These are phyloP conservation scores for Pseudocercospora macadamiae DNA, from an alignment of 2,329 filamentous ascomycete species.

Conservation along the genomic window DNA sequence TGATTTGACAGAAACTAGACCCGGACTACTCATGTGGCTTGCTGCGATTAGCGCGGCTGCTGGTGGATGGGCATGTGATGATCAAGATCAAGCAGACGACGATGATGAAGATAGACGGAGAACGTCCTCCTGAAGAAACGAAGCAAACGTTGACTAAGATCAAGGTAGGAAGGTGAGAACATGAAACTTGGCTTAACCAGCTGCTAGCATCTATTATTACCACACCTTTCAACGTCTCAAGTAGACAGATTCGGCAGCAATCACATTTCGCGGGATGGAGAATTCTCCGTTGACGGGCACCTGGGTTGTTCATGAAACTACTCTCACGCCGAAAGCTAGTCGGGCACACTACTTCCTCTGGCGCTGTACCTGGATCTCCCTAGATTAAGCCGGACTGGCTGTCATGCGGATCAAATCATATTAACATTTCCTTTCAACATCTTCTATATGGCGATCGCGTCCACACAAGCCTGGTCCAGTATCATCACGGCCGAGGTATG, in stretches of 20 bases:
- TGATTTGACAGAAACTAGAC: not conserved
- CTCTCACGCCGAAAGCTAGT: not conserved
- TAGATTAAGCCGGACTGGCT: not conserved
- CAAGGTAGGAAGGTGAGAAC: not conserved
- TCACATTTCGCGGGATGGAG: not conserved
- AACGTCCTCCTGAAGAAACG: not conserved
- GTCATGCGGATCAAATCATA: not conserved
- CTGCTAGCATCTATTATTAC: not conserved
- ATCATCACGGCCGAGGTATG: not conserved
- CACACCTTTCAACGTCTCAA: slow-evolving; percentile 4
- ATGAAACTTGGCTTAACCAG: not conserved
- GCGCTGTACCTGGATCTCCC: slow-evolving; percentile 2
- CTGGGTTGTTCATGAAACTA: not conserved
- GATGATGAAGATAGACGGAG: not conserved
- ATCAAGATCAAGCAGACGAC: not conserved
- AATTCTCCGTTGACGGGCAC: not conserved
- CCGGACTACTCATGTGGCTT: slow-evolving; percentile 1
- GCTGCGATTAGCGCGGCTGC: not conserved
- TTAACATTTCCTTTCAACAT: not conserved
- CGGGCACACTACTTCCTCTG: not conserved
- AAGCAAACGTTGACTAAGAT: too few relatives aligned
- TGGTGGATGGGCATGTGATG: too few relatives aligned
- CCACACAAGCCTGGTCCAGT: not conserved
- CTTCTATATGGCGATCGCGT: not conserved
- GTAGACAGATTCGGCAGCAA: not conserved